Evolutionary conservation across 129 eudicot species (phyloP).

Genomic region (Glebionis coronaria): DNA sequence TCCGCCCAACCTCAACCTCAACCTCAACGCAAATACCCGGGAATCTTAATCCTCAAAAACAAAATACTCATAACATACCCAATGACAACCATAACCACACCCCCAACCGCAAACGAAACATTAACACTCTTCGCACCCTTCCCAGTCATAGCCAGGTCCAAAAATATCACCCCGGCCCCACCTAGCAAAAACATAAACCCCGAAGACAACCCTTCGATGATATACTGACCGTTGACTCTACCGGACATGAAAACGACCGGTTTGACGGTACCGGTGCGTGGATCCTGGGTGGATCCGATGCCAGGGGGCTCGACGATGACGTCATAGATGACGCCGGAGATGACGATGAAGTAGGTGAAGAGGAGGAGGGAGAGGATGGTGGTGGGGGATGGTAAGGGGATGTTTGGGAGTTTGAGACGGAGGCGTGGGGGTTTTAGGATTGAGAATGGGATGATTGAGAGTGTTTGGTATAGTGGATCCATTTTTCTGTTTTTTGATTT

Average conservation of each 20-base stretch:
- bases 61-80: conserved; percentile 95
- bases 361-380: conserved; percentile 75
- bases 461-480: conserved; percentile 59
- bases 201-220: conserved; percentile 79
- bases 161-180: conserved; percentile 64
- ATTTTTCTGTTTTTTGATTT: conserved; percentile 24
- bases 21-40: conserved; percentile 65
- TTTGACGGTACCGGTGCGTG: conserved; percentile 60
- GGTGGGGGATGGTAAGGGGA: conserved; percentile 82
- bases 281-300: conserved; percentile 85
- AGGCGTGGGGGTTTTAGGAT: conserved; percentile 89
- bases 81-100: conserved; percentile 52
- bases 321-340: conserved; percentile 95
- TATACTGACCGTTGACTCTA: conserved; percentile 92
- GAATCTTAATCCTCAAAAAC: conserved; percentile 90
- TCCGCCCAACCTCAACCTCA: no score
- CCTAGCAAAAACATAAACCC: conserved; percentile 98
- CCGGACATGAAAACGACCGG: conserved; percentile 90
- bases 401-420: conserved; percentile 76
- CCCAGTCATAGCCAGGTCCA: conserved; percentile 66
- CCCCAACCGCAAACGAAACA: conserved; percentile 65
- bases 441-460: conserved; percentile 58
- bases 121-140: conserved; percentile 64
- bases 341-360: conserved; percentile 91
- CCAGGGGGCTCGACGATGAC: conserved; percentile 98